A percentile compares a stretch with the other conserved stretches of the same genome.
Conservation (phyloP, 768 basidiomycete species). For the Neoboletus magnificus region DNA sequence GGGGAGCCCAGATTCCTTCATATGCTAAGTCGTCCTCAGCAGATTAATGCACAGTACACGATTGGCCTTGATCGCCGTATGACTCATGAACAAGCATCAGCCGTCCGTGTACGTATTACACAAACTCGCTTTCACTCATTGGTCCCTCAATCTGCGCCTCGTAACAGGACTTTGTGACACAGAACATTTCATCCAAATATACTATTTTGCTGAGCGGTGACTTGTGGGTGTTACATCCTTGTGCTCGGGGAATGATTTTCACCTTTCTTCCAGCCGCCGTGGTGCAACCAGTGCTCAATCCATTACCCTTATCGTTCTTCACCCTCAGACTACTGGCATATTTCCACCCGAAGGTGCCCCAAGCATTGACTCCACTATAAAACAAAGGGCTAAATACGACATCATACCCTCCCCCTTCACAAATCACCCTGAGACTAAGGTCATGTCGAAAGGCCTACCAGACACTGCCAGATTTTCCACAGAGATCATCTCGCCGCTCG, state of each 20-base stretch:
- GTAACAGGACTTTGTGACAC: constrained; percentile 46
- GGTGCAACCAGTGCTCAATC: constrained; percentile 23
- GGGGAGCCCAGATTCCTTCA: constrained; percentile 34
- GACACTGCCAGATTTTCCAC: constrained; percentile 30
- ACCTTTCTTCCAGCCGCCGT: constrained; percentile 42
- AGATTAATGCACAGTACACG: constrained; percentile 39
- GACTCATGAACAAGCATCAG: constrained; percentile 41
- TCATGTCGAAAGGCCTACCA: constrained; percentile 1
- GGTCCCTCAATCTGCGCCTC: not conserved
- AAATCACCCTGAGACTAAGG: constrained; percentile 6
- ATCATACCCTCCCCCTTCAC: constrained; percentile 19
- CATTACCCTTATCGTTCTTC: constrained; percentile 16
- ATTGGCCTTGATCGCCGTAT: constrained; percentile 37
- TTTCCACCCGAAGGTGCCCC: constrained; percentile 17
- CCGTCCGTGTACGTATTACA: constrained; percentile 41
- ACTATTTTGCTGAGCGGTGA: constrained; percentile 50
- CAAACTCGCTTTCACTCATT: not conserved
- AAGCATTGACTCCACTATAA: constrained; percentile 14
- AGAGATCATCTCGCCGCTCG: constrained; percentile 42
- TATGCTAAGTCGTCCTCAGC: constrained; percentile 39
- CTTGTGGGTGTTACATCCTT: constrained; percentile 49
- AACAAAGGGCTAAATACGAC: constrained; percentile 3
- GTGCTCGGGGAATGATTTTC: not conserved
- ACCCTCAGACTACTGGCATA: constrained; percentile 8
- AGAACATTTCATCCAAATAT: constrained; percentile 45